These are phyloP conservation scores for Ganoderma leucocontextum DNA, from an alignment of 1,284 basidiomycete genomes.

Conservation along the genomic window DNA sequence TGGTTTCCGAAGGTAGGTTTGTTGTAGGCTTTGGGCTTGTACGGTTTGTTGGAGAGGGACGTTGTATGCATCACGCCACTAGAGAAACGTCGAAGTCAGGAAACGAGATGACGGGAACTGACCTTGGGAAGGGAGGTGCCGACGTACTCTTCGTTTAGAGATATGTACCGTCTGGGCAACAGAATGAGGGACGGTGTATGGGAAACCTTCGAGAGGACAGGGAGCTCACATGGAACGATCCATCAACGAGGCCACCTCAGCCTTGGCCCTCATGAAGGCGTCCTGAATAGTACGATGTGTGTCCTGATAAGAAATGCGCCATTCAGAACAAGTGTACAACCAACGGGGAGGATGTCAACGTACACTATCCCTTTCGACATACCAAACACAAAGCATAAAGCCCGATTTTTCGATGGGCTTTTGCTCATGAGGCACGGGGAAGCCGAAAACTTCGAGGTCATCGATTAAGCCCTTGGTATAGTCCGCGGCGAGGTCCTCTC, in stretches of 20 bases:
- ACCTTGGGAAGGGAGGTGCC: constrained; percentile 26
- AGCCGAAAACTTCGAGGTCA: constrained; percentile 28
- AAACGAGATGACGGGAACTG: constrained; percentile 22
- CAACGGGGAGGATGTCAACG: constrained; percentile 5
- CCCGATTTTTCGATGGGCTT: constrained; percentile 34
- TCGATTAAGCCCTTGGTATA: constrained; percentile 33
- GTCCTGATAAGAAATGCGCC: constrained; percentile 20
- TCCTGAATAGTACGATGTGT: constrained; percentile 27
- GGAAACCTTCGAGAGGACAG: neutral
- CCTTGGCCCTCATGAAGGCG: constrained; percentile 28
- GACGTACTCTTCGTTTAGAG: constrained; percentile 36
- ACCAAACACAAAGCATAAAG: constrained; percentile 32
- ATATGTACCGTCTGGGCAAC: constrained; percentile 28
- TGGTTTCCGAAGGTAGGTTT: constrained; percentile 16
- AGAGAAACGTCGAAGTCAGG: constrained; percentile 11
- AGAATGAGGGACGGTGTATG: constrained; percentile 3
- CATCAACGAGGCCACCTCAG: constrained; percentile 22
- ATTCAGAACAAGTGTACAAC: neutral
- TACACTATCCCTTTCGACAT: constrained; percentile 30
- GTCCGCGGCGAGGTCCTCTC: constrained; percentile 30
- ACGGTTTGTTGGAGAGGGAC: constrained; percentile 29
- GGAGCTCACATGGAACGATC: constrained; percentile 29
- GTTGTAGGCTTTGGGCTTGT: constrained; percentile 30
- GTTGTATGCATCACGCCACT: constrained; percentile 33
- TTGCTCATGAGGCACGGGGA: constrained; percentile 31